phyloP scores from a whole-genome alignment of 1,139 yeast species.

The Pichia sp. region DNA sequence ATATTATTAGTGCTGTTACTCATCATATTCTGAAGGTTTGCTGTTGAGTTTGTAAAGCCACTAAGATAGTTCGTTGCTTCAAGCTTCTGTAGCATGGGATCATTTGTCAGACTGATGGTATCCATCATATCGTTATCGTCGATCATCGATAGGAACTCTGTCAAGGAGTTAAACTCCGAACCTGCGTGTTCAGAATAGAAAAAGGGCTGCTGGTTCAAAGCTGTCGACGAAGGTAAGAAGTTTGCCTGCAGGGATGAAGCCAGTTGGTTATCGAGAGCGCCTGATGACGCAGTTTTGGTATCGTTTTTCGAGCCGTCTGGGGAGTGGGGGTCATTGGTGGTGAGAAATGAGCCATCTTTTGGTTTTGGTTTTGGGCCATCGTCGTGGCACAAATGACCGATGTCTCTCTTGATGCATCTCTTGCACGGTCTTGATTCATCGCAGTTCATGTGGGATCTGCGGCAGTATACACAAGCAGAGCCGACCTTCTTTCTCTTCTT shows the following conservation, averaged over 20 bases:
- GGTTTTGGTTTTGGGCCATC: constrained; percentile 39
- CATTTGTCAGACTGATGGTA: constrained; percentile 38
- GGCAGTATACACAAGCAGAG: constrained; percentile 84
- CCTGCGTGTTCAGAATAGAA: constrained; percentile 92
- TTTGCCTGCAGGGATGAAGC: neutral
- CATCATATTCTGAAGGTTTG: constrained; percentile 6
- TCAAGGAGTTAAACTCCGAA: constrained; percentile 84
- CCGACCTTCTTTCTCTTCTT: constrained; percentile 49
- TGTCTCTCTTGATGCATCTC: constrained; percentile 81
- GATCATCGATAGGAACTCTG: constrained; percentile 84
- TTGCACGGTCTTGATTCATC: constrained; percentile 84
- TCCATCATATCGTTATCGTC: constrained; percentile 73
- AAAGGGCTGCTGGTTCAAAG: constrained; percentile 65
- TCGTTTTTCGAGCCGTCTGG: neutral
- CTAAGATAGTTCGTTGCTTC: constrained; percentile 23
- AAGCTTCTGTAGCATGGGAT: constrained; percentile 33
- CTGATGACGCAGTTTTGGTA: neutral
- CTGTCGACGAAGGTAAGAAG: constrained; percentile 17
- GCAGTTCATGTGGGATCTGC: constrained; percentile 93
- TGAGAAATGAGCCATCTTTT: neutral
- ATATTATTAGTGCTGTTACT: neutral
- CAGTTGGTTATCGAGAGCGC: neutral
- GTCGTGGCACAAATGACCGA: constrained; percentile 85
- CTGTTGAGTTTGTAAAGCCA: constrained; percentile 10
- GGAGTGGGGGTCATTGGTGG: neutral